Evolutionary conservation across 306 rosid species (phyloP).

Genomic region (Albizia julibrissin): DNA sequence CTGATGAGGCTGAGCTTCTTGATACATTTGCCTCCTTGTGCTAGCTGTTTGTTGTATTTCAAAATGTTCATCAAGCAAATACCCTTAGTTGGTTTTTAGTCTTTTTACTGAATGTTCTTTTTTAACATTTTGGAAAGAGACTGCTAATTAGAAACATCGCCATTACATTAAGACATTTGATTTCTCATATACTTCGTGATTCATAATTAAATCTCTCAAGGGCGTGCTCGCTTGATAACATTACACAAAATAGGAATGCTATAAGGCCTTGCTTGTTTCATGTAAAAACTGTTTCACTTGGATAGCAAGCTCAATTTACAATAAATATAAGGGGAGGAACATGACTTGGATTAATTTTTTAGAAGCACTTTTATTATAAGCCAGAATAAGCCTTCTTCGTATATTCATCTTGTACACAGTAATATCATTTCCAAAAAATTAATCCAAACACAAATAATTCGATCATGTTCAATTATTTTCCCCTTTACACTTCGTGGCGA

Average conservation of each 20-base stretch:
- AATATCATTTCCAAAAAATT: too few species aligned
- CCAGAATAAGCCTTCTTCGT: too few species aligned
- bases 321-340: neutral
- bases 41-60: conserved; percentile 1
- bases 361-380: too few species aligned
- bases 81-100: conserved; percentile 3
- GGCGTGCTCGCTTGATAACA: neutral
- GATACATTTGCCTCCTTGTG: conserved; percentile 10
- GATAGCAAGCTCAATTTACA: neutral
- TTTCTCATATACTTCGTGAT: neutral
- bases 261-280: neutral
- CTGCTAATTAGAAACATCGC: neutral
- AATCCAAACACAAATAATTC: neutral
- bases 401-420: too few species aligned
- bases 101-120: conserved; percentile 1
- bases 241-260: neutral
- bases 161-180: neutral
- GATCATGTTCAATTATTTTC: neutral
- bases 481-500: neutral
- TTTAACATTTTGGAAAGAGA: neutral
- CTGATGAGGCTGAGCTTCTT: conserved; percentile 18
- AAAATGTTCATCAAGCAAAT: neutral
- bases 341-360: neutral
- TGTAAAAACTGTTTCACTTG: neutral
- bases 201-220: neutral